These are phyloP conservation scores for Pseudogymnoascus sp. DNA, from an alignment of 2,329 filamentous ascomycete species.

Conservation along the genomic window DNA sequence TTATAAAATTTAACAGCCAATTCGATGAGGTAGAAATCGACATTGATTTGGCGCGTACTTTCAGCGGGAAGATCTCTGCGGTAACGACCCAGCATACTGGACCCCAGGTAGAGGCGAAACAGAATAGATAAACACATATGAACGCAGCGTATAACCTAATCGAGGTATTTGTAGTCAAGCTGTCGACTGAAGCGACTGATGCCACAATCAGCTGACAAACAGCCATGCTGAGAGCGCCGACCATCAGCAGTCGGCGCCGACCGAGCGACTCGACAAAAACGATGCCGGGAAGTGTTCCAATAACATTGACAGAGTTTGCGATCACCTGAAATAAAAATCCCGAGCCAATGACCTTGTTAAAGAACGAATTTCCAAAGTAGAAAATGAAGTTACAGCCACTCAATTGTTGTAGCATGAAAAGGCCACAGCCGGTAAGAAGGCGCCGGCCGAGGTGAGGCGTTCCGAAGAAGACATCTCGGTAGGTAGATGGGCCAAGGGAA, in stretches of 20 bases:
- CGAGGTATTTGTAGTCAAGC: constrained; percentile 30
- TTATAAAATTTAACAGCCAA: constrained; percentile 73
- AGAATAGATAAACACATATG: constrained; percentile 66
- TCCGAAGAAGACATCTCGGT: constrained; percentile 54
- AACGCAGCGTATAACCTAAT: constrained; percentile 58
- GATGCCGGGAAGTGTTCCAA: constrained; percentile 66
- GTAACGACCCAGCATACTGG: constrained; percentile 70
- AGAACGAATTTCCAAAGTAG: constrained; percentile 70
- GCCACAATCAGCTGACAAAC: constrained; percentile 58
- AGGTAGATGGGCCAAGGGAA: constrained; percentile 53
- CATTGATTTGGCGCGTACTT: constrained; percentile 67
- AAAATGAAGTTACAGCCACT: constrained; percentile 71
- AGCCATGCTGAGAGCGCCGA: constrained; percentile 69
- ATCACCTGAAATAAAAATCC: constrained; percentile 67
- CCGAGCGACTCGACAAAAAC: constrained; percentile 71
- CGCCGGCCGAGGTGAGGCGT: constrained; percentile 61
- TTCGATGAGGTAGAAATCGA: constrained; percentile 70
- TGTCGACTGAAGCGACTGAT: constrained; percentile 48
- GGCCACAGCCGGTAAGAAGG: constrained; percentile 61
- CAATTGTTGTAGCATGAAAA: constrained; percentile 75
- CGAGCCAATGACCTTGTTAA: constrained; percentile 52
- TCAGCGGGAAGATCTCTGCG: constrained; percentile 63
- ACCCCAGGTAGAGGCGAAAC: constrained; percentile 73
- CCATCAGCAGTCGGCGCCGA: constrained; percentile 63
- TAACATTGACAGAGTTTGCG: constrained; percentile 70